These are phyloP conservation scores for Dicorynia guianensis DNA, from an alignment of 306 rosid genomes.

Conservation along the genomic window DNA sequence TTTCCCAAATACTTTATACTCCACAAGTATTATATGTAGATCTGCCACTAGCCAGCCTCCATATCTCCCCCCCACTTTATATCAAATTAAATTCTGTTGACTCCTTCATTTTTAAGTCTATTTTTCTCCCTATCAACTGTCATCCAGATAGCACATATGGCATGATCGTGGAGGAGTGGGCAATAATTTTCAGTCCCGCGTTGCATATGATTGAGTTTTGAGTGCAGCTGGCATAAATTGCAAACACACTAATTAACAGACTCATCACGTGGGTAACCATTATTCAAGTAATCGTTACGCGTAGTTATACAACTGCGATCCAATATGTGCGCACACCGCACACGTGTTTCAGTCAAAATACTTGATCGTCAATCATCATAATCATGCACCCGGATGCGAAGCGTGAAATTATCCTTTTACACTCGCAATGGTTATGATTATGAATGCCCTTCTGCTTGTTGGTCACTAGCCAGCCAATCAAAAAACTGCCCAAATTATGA, in stretches of 20 bases:
- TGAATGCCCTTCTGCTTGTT: slow-evolving; percentile 37
- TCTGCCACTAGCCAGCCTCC: not conserved
- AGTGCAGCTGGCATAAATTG: slow-evolving; percentile 44
- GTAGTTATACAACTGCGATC: slow-evolving; percentile 43
- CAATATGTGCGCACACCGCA: slow-evolving; percentile 27
- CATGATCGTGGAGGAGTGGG: slow-evolving; percentile 10
- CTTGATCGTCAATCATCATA: slow-evolving; percentile 54
- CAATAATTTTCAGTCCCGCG: slow-evolving; percentile 43
- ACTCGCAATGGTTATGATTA: slow-evolving; percentile 30
- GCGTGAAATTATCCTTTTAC: slow-evolving; percentile 38
- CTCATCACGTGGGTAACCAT: slow-evolving; percentile 35
- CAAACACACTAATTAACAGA: not conserved
- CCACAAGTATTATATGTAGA: not conserved
- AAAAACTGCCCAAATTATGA: slow-evolving; percentile 25
- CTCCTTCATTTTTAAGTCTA: not conserved
- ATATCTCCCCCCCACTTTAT: not conserved
- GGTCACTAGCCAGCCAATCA: slow-evolving; percentile 36
- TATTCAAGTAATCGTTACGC: not conserved
- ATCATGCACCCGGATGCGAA: slow-evolving; percentile 42
- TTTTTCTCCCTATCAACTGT: not conserved
- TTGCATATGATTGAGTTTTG: slow-evolving; percentile 50
- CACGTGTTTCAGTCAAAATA: slow-evolving; percentile 59
- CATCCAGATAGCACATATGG: not conserved
- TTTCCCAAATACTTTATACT: slow-evolving; percentile 50
- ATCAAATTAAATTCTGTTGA: not conserved